Evolutionary conservation across 441 rosid species (phyloP), one percentile per base, ranked within the genome.

Genomic region (Hura crepitans): DNA sequence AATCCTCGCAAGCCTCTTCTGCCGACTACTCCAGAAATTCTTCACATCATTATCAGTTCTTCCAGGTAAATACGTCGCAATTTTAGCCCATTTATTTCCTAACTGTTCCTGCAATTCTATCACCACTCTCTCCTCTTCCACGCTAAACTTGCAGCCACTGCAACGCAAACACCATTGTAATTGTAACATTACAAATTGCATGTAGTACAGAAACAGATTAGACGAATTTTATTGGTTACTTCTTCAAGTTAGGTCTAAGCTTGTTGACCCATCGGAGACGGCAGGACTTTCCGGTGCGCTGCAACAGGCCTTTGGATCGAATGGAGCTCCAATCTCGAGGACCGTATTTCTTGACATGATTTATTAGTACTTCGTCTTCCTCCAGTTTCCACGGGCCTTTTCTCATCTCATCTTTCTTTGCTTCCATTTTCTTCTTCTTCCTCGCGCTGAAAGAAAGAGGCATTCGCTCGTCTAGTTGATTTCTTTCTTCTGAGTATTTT

Each of bases 281-380:
- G 59, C 99, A 89, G 2, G 97, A 92, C 74, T 95, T 92, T 45
- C 99, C 97, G 42, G 96, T 95, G 35, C 97, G 78, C 23, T 80
- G 89, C 63, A 92, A 78, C 51, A 92, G 87, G 39, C 97, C 97
- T 82, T 92, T 94, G 97, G 97, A 89, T 90, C 94, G 94, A 89
- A 94, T 90, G 91, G 97, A 92, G 94, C 99, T 92, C 99, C 97
- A 95, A 70, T 92, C 97, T 15, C 96, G 83, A 45, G 97, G 92
- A 13, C 97, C 97, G 33, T 85, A 85, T 71, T 76, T 78, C 54
- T 76, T 84, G 0, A 95, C 97, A 31, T 90, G 97, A 78, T 79
- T 89, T 33, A 84, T 75, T 0, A 94, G 76, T 13, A 90, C 92
- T 66, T 89, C 79, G 66, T 94, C 98, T 79, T 94, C 97, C 56